phyloP scores from a whole-genome alignment of 139 green algal genomes.

The Volvox reticuliferus region DNA sequence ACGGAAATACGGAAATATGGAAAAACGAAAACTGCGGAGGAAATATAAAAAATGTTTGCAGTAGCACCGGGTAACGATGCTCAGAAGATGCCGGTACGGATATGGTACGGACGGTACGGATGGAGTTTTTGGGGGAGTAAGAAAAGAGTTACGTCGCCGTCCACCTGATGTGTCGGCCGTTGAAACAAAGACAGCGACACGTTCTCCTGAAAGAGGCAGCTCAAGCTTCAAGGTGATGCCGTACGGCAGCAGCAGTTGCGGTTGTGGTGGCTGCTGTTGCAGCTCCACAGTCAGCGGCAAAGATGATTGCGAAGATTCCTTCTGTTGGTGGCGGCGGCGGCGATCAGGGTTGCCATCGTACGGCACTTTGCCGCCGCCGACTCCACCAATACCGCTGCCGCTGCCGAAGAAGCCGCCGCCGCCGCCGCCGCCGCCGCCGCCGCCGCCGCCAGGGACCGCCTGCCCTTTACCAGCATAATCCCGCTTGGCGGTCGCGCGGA shows the following conservation, averaged over 20 bases:
- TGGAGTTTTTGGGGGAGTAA: not conserved
- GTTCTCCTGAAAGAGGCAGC: not conserved
- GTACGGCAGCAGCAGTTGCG: not conserved
- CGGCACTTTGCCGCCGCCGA: too few relatives aligned
- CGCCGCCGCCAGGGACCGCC: not conserved
- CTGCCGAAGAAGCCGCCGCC: not conserved
- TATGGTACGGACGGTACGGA: too few relatives aligned
- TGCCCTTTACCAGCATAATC: too few relatives aligned
- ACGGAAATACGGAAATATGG: too few relatives aligned
- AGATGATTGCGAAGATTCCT: not conserved
- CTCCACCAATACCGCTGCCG: not conserved
- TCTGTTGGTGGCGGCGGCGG: not conserved
- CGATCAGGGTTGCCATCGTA: not conserved
- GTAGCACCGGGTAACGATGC: too few relatives aligned
- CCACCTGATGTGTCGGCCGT: constrained; percentile 1
- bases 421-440: too few relatives aligned
- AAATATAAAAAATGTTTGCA: too few relatives aligned
- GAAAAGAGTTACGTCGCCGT: not conserved
- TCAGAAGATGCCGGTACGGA: too few relatives aligned
- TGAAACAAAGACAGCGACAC: not conserved
- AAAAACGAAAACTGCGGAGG: too few relatives aligned
- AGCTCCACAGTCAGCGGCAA: not conserved
- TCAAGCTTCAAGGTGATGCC: not conserved
- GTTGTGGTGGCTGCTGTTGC: too few relatives aligned
- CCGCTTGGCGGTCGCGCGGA: too few relatives aligned